Evolutionary conservation across 805 yeast species (phyloP).

Genomic region (Zygotorulaspora florentina): DNA sequence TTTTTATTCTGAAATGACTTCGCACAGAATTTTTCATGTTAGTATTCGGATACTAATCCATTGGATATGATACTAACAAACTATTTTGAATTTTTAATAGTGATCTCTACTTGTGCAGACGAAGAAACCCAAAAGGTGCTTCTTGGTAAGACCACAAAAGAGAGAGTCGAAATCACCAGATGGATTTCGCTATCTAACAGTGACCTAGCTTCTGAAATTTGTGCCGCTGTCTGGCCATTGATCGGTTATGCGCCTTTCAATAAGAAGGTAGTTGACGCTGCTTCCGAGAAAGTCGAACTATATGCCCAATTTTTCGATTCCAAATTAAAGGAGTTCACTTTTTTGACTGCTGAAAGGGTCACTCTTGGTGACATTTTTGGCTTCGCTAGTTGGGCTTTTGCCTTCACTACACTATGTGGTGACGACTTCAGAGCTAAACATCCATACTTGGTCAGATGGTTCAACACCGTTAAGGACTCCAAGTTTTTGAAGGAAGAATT

Average conservation of each 20-base stretch:
- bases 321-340: conserved; percentile 61
- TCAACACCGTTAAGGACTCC: conserved; percentile 48
- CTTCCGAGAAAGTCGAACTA: conserved; percentile 37
- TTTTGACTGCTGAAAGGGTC: conserved; percentile 67
- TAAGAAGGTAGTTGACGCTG: conserved; percentile 61
- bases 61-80: conserved; percentile 1
- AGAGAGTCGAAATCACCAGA: conserved; percentile 58
- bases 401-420: conserved; percentile 54
- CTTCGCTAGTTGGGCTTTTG: conserved; percentile 18
- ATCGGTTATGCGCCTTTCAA: conserved; percentile 68
- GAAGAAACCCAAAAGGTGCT: conserved; percentile 39
- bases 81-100: not conserved
- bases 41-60: not conserved
- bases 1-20: conserved; percentile 25
- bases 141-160: conserved; percentile 61
- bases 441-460: conserved; percentile 74
- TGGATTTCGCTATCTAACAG: conserved; percentile 75
- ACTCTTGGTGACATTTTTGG: conserved; percentile 37
- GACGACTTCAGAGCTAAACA: conserved; percentile 55
- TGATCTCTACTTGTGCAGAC: conserved; percentile 13
- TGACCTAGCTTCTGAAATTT: conserved; percentile 51
- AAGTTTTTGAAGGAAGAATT: conserved; percentile 46
- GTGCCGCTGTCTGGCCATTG: conserved; percentile 50
- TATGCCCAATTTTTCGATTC: conserved; percentile 47
- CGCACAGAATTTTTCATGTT: not conserved